Percentiles rank a stretch among this genome's conserved stretches.
Evolutionary conservation across 805 yeast species (phyloP).

Genomic region (Tetrapisispora arboricola): DNA sequence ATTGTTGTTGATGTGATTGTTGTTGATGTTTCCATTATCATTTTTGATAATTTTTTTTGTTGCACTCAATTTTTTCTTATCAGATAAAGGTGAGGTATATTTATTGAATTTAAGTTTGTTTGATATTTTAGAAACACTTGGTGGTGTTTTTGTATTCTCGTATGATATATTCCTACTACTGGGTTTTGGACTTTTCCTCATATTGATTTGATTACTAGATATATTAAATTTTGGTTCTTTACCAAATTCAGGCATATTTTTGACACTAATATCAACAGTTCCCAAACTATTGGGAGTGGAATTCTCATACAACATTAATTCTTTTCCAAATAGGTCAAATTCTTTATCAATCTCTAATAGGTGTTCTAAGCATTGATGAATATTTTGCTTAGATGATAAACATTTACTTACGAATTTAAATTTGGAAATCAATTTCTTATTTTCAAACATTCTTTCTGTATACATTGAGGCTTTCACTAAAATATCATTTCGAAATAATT

Average conservation of each 20-base stretch:
- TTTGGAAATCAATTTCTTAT: slow-evolving; percentile 17
- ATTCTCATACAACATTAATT: not conserved
- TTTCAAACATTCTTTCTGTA: slow-evolving; percentile 38
- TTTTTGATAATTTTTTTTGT: slow-evolving; percentile 1
- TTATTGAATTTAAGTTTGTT: not conserved
- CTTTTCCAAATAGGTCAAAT: slow-evolving; percentile 28
- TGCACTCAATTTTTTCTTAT: not conserved
- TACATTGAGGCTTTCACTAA: slow-evolving; percentile 45
- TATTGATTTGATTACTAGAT: not conserved
- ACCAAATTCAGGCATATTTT: not conserved
- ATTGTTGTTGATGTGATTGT: too few species aligned
- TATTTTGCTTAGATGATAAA: slow-evolving; percentile 10
- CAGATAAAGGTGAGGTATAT: slow-evolving; percentile 2
- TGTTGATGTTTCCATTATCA: slow-evolving; percentile 1
- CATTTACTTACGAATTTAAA: slow-evolving; percentile 20
- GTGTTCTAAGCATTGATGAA: slow-evolving; percentile 22
- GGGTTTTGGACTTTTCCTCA: not conserved
- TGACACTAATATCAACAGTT: not conserved
- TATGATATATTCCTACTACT: not conserved
- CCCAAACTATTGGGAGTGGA: slow-evolving; percentile 2
- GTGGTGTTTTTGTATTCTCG: not conserved
- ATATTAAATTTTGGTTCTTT: too few species aligned
- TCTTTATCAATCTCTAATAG: slow-evolving; percentile 28
- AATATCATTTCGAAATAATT: slow-evolving; percentile 43
- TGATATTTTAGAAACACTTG: not conserved